Base-by-base conservation (phyloP, 768 basidiomycete species). In the Mycena venus region DNA sequence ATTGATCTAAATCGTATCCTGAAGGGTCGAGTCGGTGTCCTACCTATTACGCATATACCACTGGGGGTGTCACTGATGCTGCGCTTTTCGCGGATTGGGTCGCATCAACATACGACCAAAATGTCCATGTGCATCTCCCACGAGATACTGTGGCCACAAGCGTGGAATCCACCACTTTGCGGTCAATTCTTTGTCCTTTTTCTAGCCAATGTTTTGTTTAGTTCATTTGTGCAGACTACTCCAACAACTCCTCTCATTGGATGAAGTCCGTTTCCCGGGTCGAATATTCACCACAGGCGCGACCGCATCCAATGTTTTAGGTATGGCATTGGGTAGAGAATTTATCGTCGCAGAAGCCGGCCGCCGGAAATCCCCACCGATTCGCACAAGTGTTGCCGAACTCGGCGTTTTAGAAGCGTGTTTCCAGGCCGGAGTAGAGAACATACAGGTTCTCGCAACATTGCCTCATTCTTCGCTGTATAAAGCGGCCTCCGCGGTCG, bases 401-500 rank as follows among this genome's bases (percentile, higher is more conserved):
- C 69, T 77, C 25, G 75, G 75, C 4, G 29, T 74, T 2, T 7
- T 77, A 17, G 65, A 68, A 29, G 75, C 75, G 0, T 77, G 72
- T 47, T 6, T 66, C 6, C 32, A 62, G 44, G 75, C 75, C 29
- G 49, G 69, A 11, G 60, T 77, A 11, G 7, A 27, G 2, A 40
- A 71, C 14, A 68, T 77, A 2, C 75, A 77, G 34, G 34, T 77
- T 9, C 65, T 77, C 31, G 40, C 75, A 31, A 70, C 75, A 11
- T 31, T 58, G 4, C 72, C 75, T 12, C 75, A 77, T 53, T 77
- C 75, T 1, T 77, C 75, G 6, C 65, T 77, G 10, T 77, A 77
- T 53, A 77, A 77, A 59, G 75, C 72, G 5, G 72, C 72, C 6
- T 73, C 75, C 12, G 60, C 55, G 3, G 31, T 71, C 17, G 75